Evolutionary conservation across 805 yeast genomes (phyloP).

Genomic region (Saccharomycopsis sp.): DNA sequence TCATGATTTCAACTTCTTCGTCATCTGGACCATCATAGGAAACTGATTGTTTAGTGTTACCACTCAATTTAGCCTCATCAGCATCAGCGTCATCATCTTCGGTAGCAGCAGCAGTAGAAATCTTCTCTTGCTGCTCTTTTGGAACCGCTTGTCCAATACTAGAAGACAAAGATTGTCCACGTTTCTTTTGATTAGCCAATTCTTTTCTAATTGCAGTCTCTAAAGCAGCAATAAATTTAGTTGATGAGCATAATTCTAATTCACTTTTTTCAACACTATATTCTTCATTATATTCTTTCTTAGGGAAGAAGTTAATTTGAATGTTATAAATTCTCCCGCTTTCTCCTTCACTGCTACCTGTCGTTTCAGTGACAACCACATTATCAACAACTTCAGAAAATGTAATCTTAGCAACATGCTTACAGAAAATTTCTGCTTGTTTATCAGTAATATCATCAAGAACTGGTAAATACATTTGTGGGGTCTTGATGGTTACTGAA

Average conservation of each 20-base stretch:
- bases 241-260: conserved; percentile 61
- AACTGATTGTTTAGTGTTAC: conserved; percentile 74
- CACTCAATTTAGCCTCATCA: conserved; percentile 50
- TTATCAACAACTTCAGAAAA: conserved; percentile 84
- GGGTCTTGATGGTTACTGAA: conserved; percentile 91
- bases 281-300: conserved; percentile 73
- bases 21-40: conserved; percentile 95
- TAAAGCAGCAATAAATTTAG: conserved; percentile 58
- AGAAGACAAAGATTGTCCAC: conserved; percentile 44
- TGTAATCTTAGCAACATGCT: conserved; percentile 75
- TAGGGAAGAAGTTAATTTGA: conserved; percentile 65
- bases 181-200: conserved; percentile 69
- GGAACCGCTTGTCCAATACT: conserved; percentile 64
- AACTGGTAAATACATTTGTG: conserved; percentile 94
- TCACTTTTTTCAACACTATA: conserved; percentile 81
- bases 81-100: conserved; percentile 49
- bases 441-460: conserved; percentile 72
- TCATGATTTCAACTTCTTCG: conserved; percentile 87
- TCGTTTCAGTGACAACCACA: conserved; percentile 81
- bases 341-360: conserved; percentile 50
- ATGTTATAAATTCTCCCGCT: conserved; percentile 67
- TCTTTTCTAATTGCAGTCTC: conserved; percentile 74
- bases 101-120: conserved; percentile 28
- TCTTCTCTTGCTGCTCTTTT: conserved; percentile 40
- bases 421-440: conserved; percentile 89